Evolutionary conservation across 257 asterid species (phyloP), one percentile per base, ranked within the genome.

Genomic region (Solanum acaule): DNA sequence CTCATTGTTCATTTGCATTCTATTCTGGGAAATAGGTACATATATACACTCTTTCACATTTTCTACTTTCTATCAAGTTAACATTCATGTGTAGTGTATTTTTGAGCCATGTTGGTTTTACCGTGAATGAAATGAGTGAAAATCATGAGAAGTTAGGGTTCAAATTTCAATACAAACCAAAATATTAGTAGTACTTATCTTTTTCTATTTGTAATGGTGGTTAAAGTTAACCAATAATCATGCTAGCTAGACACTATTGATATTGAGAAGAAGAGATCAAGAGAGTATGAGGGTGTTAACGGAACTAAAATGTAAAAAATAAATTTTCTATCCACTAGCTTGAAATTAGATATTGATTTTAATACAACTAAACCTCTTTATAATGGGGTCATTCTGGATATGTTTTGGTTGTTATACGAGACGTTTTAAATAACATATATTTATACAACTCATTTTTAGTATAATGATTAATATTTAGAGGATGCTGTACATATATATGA

Each of bases 21-120:
- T 91, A 90, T 96, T 93, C 98, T 96, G 59, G 98, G 98, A 49
- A 96, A 96, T 88, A 95, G 98, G 98, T 95, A 56, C 3, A 0
- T 4, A 52, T 7, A 52, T 52, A 20, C 46, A 34, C 8, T 75
- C 8, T 40, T 38, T 40, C 84, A 77, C 33, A 37, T 75, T 46
- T 44, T 46, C 18, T 46, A 52, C 63, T 52, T 52, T 52, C 23
- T 52, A 52, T 52, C 22, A 52, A 16, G 63, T 52, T 52, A 52
- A 52, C 61, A 52, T 52, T 52, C 23, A 52, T 49, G 22, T 15
- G 22, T 49, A 49, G 61, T 16, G 0, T 49, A 6, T 52, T 52
- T 52, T 52, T 10, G 4, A 16, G 63, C 2, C 63, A 52, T 52
- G n/a, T 52, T 52, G 23, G 10, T 52, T 52, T 16, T 52, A 52